phyloP scores from a whole-genome alignment of 768 basidiomycete genomes.

The Pleurotus tuber-regium region DNA sequence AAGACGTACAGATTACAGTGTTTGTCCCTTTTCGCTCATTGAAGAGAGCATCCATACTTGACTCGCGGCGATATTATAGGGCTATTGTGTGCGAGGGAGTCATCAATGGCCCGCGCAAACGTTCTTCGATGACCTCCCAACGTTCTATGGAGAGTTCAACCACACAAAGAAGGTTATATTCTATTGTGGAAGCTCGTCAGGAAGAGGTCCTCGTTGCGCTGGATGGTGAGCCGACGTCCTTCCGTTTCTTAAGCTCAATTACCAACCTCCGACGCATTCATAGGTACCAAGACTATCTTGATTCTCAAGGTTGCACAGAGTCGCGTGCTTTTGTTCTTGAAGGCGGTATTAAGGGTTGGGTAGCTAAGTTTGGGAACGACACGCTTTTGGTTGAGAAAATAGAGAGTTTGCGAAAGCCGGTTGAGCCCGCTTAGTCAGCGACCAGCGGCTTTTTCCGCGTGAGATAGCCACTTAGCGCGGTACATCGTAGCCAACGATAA shows the following conservation, averaged over 20 bases:
- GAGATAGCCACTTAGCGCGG: too few species aligned
- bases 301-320: slow-evolving; percentile 23
- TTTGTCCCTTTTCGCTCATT: slow-evolving; percentile 24
- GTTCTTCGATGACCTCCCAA: slow-evolving; percentile 42
- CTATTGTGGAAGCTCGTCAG: slow-evolving; percentile 51
- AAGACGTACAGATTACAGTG: slow-evolving; percentile 42
- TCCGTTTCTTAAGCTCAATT: not conserved
- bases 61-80: slow-evolving; percentile 27
- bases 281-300: slow-evolving; percentile 52
- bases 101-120: slow-evolving; percentile 47
- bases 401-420: too few species aligned
- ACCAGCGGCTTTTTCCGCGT: not conserved
- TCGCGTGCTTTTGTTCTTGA: slow-evolving; percentile 40
- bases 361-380: slow-evolving; percentile 28
- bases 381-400: slow-evolving; percentile 25
- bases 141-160: slow-evolving; percentile 39
- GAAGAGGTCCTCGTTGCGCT: slow-evolving; percentile 52
- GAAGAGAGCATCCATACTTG: not conserved
- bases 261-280: not conserved
- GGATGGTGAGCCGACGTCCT: slow-evolving; percentile 39
- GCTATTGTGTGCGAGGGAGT: slow-evolving; percentile 53
- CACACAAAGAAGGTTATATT: slow-evolving; percentile 45
- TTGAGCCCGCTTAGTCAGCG: too few species aligned
- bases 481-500: not conserved
- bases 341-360: slow-evolving; percentile 45